These are phyloP conservation scores for Soucietia sequanensis DNA, from an alignment of 805 yeast species.

Conservation along the genomic window DNA sequence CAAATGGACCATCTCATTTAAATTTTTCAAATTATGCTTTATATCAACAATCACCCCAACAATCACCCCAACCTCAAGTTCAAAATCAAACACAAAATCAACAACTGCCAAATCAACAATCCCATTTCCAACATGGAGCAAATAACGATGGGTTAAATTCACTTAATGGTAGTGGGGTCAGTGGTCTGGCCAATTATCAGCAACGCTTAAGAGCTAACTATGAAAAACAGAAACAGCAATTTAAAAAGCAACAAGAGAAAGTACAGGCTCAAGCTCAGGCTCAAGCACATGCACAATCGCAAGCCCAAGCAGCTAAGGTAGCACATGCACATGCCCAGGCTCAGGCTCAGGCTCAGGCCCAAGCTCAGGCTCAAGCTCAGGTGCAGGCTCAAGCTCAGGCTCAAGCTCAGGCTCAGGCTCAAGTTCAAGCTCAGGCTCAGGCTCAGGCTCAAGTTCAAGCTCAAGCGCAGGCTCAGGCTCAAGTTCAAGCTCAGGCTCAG, in stretches of 20 bases:
- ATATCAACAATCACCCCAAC: constrained; percentile 12
- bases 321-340: constrained; percentile 14
- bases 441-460: constrained; percentile 11
- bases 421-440: constrained; percentile 13
- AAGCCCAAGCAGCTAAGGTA: constrained; percentile 9
- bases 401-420: too few species aligned
- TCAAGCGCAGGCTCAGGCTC: constrained; percentile 8
- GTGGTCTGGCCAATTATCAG: constrained; percentile 17
- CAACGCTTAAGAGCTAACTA: constrained; percentile 23
- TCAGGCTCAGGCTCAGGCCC: constrained; percentile 10
- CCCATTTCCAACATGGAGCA: too few species aligned
- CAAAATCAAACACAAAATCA: constrained; percentile 1
- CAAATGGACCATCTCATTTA: constrained; percentile 14
- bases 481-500: too few species aligned
- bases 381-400: too few species aligned
- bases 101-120: too few species aligned
- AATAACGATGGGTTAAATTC: too few species aligned
- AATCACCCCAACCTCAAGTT: constrained; percentile 5
- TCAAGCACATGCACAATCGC: constrained; percentile 3
- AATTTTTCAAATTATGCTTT: constrained; percentile 14
- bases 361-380: constrained; percentile 9
- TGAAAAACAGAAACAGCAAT: constrained; percentile 21
- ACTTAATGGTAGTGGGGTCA: too few species aligned
- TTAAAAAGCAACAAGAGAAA: constrained; percentile 8
- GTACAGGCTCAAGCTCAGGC: constrained; percentile 11